Conservation (phyloP, 179 eudicot genomes). For the Drosera spatulata region DNA sequence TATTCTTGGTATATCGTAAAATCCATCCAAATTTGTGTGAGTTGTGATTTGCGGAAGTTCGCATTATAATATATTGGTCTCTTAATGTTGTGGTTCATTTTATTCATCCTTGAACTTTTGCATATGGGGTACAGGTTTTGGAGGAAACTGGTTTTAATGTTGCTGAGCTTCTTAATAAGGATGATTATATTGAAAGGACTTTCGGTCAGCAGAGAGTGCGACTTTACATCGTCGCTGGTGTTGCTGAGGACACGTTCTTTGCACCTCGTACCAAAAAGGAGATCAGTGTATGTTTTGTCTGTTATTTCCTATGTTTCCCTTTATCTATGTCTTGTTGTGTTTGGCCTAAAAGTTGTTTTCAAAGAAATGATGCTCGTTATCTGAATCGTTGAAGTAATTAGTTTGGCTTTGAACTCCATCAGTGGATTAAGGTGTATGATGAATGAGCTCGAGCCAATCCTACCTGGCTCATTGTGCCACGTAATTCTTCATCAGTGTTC, state of each 20-base stretch:
- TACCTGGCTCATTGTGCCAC: no score
- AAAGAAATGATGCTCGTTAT: neutral
- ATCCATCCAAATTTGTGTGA: no score
- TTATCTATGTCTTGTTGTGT: neutral
- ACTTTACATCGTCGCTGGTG: slow-evolving; percentile 84
- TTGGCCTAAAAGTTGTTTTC: neutral
- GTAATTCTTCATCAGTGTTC: no score
- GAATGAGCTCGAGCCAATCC: no score
- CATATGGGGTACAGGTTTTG: slow-evolving; percentile 44
- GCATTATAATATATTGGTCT: no score
- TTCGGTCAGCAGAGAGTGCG: slow-evolving; percentile 98
- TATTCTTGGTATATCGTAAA: no score
- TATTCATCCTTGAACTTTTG: no score
- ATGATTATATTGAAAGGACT: slow-evolving; percentile 70
- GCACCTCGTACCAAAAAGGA: slow-evolving; percentile 97
- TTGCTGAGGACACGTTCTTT: slow-evolving; percentile 71
- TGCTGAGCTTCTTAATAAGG: slow-evolving; percentile 71
- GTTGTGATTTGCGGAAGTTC: no score
- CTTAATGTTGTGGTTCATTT: neutral
- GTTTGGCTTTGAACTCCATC: no score
- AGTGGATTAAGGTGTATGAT: no score
- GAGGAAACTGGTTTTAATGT: slow-evolving; percentile 99
- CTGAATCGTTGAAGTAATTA: no score
- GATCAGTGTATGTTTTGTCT: slow-evolving; percentile 60
- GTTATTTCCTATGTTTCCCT: neutral